Evolutionary conservation across 2,329 filamentous ascomycete genomes (phyloP).

Genomic region (Botrytis aclada): DNA sequence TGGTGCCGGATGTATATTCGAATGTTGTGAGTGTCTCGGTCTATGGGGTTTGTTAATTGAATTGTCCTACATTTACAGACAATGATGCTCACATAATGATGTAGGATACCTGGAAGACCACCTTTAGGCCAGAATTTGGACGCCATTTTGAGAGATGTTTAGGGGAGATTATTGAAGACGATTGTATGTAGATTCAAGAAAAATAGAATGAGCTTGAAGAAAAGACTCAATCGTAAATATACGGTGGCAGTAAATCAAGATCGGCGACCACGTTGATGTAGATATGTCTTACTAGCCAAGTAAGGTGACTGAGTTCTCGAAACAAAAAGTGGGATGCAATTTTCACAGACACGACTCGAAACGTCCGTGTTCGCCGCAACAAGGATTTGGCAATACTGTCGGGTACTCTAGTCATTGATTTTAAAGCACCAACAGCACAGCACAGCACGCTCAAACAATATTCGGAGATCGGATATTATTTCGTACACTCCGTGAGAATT

Average conservation of each 20-base stretch:
- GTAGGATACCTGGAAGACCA: constrained; percentile 36
- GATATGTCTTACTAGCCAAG: neutral
- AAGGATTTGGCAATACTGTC: neutral
- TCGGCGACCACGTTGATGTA: neutral
- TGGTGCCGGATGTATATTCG: constrained; percentile 39
- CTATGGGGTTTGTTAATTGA: constrained; percentile 28
- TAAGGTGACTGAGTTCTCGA: neutral
- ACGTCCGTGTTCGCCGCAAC: neutral
- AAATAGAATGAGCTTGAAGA: neutral
- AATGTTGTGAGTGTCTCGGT: constrained; percentile 42
- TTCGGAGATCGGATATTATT: neutral
- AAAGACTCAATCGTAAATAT: neutral
- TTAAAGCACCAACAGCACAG: neutral
- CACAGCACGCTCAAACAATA: neutral
- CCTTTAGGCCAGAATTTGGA: constrained; percentile 40
- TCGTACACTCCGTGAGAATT: neutral
- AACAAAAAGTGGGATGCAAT: constrained; percentile 11
- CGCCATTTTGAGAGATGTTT: constrained; percentile 45
- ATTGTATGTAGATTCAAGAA: neutral
- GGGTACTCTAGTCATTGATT: neutral
- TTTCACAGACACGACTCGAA: neutral
- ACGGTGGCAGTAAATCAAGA: neutral
- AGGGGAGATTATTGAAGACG: neutral
- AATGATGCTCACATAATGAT: constrained; percentile 36
- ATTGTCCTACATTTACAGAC: neutral